Conservation (phyloP, 441 rosid genomes). For the Mallotus japonicus region DNA sequence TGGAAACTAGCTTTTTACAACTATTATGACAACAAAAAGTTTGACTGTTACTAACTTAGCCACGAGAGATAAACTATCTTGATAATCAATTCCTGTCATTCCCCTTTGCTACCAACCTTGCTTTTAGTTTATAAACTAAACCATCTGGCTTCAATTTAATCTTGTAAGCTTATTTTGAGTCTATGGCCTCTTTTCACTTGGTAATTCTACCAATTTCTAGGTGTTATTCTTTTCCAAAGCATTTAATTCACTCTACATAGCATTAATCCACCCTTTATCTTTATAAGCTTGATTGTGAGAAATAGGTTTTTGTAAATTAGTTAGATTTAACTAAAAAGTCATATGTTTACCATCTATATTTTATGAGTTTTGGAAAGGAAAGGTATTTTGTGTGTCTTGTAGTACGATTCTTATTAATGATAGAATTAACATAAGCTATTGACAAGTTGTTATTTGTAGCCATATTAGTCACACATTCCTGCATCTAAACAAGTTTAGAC, state of each 20-base stretch:
- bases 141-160: neutral
- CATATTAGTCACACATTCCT: too few species aligned
- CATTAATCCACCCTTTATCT: neutral
- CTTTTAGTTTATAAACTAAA: neutral
- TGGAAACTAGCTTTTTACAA: rapidly evolving
- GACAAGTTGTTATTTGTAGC: too few species aligned
- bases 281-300: neutral
- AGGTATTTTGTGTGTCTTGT: too few species aligned
- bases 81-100: neutral
- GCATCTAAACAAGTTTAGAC: too few species aligned
- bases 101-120: neutral
- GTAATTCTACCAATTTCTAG: neutral
- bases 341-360: too few species aligned
- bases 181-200: rapidly evolving
- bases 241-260: rapidly evolving
- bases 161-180: neutral
- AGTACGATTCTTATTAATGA: neutral
- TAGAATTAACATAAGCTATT: too few species aligned
- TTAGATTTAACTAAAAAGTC: neutral
- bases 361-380: neutral
- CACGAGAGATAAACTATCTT: neutral
- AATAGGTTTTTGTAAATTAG: neutral
- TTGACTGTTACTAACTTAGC: neutral
- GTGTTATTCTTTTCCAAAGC: neutral
- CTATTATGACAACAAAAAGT: neutral